These are phyloP conservation scores for Wickerhamomyces bovis DNA, from an alignment of 805 yeast species.

Conservation along the genomic window DNA sequence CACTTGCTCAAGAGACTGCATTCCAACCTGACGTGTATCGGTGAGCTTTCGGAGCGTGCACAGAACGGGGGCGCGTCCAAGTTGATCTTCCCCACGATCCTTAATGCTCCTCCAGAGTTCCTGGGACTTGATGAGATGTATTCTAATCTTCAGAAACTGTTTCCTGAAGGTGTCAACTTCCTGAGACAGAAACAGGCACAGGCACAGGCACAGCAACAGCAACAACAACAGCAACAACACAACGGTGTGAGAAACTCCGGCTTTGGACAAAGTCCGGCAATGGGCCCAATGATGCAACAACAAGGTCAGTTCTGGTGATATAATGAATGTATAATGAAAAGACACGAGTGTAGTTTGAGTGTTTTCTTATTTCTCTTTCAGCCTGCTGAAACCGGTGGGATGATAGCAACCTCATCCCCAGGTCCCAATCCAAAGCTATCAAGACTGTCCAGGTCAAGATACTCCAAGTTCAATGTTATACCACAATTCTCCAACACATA, in stretches of 20 bases:
- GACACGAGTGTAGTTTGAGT: neutral
- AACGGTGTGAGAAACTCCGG: neutral
- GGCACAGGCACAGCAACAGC: constrained; percentile 13
- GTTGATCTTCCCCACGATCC: constrained; percentile 16
- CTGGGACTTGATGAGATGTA: constrained; percentile 22
- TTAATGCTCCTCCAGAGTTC: constrained; percentile 23
- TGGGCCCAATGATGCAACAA: neutral
- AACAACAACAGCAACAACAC: constrained; percentile 5
- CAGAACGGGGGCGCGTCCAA: constrained; percentile 7
- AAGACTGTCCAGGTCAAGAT: constrained; percentile 6
- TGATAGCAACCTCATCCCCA: constrained; percentile 14
- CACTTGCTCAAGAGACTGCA: constrained; percentile 23
- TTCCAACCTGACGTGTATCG: constrained; percentile 25
- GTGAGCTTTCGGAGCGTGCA: constrained; percentile 22
- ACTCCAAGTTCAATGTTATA: constrained; percentile 14
- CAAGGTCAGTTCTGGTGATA: constrained; percentile 8
- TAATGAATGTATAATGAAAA: neutral
- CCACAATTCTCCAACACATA: constrained; percentile 13
- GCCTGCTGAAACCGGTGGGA: constrained; percentile 20
- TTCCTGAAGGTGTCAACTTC: constrained; percentile 24
- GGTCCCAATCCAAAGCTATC: neutral
- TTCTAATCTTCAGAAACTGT: constrained; percentile 18
- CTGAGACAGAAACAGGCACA: constrained; percentile 8
- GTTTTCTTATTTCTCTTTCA: too few relatives aligned
- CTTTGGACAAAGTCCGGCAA: neutral